Percentiles rank a stretch among this genome's conserved stretches.
Evolutionary conservation across 2,329 filamentous ascomycete genomes (phyloP).

Genomic region (Colletotrichum lentis): DNA sequence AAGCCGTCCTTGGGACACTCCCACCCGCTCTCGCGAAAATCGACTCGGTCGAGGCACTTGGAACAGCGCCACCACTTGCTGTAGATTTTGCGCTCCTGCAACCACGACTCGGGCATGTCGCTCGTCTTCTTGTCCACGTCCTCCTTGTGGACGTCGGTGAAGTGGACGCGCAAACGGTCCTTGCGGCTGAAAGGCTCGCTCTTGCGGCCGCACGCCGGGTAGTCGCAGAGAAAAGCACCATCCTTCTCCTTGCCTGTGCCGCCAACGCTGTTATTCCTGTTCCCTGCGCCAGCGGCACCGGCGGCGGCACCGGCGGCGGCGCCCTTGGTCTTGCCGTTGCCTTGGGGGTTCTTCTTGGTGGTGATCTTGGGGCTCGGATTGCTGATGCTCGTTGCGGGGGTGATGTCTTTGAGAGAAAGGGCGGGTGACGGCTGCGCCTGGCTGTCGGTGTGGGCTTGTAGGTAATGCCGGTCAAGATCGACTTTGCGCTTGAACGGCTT

Average conservation of each 20-base stretch:
- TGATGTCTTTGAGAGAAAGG: constrained; percentile 34
- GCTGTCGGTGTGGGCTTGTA: constrained; percentile 55
- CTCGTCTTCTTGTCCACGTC: constrained; percentile 58
- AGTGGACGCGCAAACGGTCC: constrained; percentile 66
- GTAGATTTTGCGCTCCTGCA: constrained; percentile 51
- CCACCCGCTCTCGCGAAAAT: constrained; percentile 52
- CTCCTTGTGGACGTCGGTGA: constrained; percentile 64
- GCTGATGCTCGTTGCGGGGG: constrained; percentile 28
- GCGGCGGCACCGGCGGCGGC: constrained; percentile 2
- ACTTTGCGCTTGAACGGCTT: constrained; percentile 61
- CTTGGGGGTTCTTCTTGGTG: constrained; percentile 20
- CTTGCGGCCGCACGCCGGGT: constrained; percentile 56
- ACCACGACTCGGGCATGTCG: constrained; percentile 50
- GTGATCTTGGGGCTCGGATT: constrained; percentile 35
- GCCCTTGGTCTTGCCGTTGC: constrained; percentile 15
- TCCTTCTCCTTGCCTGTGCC: constrained; percentile 49
- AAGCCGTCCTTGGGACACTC: constrained; percentile 49
- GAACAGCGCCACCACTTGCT: constrained; percentile 63
- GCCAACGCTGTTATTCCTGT: constrained; percentile 28
- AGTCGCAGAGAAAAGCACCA: constrained; percentile 59
- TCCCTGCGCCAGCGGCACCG: constrained; percentile 6
- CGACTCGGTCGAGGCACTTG: constrained; percentile 59
- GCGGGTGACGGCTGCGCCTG: constrained; percentile 31
- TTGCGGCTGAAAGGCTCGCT: constrained; percentile 59
- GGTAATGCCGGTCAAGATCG: constrained; percentile 63